Base-by-base conservation (phyloP, 2,329 filamentous ascomycete species). In the Microsporum ferrugineum region DNA sequence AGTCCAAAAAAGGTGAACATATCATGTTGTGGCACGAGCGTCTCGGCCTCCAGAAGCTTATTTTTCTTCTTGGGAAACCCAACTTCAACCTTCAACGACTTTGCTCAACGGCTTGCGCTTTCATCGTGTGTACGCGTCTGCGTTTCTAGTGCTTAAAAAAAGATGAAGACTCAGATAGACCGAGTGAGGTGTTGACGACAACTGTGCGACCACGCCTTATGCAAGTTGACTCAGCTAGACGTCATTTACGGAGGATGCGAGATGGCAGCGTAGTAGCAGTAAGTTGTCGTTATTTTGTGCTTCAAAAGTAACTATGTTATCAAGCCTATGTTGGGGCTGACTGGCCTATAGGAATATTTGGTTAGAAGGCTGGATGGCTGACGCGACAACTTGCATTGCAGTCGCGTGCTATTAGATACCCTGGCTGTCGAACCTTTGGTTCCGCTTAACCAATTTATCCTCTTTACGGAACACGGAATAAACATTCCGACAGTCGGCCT, bases 331-430 rank as follows among this genome's bases (percentile, higher is more conserved):
- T n/a, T 23, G 39, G 39, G 12, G 12, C 49, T 3, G 49, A 34
- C 49, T n/a, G 29, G 49, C 49, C 49, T 53, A 33, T 53, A 53
- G 49, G 49, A 47, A 47, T 47, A 53, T 53, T 10, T 33, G 23
- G 7, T 12, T 14, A 14, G 12, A 5, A 4, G 29, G 49, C 27
- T 12, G 23, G 6, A 47, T 47, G 23, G 23, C n/a, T 17, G 17
- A 53, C 31, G 27, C 49, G 49, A 34, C 49, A 34, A 12, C 49
- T 34, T 33, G 29, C 49, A 47, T 29, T 47, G 43, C 43, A 47
- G n/a, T 47, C 43, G 43, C 49, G 49, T 53, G 49, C 49, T 53
- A 53, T 53, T 53, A 53, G 49, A 31, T 53, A 53, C 49, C n/a
- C 17, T 14, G 49, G 49, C 49, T 5, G 14, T 53, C 29, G 49